These are phyloP conservation scores for Cladosporium sp. DNA, from an alignment of 2,329 filamentous ascomycete genomes.

Conservation along the genomic window DNA sequence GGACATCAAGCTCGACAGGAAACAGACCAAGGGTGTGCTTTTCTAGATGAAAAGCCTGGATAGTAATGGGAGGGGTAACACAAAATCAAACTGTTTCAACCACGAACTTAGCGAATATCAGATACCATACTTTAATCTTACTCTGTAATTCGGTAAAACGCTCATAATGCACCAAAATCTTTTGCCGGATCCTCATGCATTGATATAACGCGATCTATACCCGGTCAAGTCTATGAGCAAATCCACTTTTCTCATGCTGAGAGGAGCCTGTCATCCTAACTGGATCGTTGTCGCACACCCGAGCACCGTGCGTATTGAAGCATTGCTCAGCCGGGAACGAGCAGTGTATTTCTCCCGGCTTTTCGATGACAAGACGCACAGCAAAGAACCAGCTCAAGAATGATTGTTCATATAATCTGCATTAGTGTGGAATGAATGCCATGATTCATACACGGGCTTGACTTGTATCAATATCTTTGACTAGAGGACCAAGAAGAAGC, in stretches of 20 bases:
- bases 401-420: background rate
- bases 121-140: background rate
- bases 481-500: background rate
- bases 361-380: background rate
- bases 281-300: background rate
- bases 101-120: background rate
- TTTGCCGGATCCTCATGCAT: background rate
- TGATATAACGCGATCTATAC: background rate
- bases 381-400: background rate
- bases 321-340: background rate
- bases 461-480: background rate
- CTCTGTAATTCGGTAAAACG: background rate
- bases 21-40: conserved; percentile 27
- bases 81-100: background rate
- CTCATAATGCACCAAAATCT: background rate
- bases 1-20: conserved; percentile 30
- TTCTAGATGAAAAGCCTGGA: conserved; percentile 12
- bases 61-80: background rate
- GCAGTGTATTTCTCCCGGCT: background rate
- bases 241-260: background rate
- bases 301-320: background rate
- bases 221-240: background rate
- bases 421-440: background rate
- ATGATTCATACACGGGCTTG: background rate
- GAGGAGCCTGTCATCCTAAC: background rate